Evolutionary conservation across 2,329 filamentous ascomycete genomes (phyloP).

Genomic region (Dothideomycetes sp.): DNA sequence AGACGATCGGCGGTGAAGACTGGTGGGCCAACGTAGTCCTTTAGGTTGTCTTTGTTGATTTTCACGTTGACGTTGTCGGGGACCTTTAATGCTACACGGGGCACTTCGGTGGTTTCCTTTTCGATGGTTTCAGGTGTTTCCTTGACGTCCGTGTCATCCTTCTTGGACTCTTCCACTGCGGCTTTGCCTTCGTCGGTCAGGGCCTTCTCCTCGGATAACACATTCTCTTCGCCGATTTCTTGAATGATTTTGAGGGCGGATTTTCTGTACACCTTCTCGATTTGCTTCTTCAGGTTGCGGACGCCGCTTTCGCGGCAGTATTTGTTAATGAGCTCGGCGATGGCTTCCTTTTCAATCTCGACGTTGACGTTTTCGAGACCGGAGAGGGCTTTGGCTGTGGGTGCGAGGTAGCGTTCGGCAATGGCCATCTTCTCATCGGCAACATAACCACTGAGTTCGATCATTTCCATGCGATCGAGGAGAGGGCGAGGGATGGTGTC

Average conservation of each 20-base stretch:
- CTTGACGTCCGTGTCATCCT: slow-evolving; percentile 54
- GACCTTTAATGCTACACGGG: slow-evolving; percentile 69
- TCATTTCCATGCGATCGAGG: slow-evolving; percentile 95
- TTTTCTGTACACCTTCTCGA: slow-evolving; percentile 97
- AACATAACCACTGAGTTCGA: slow-evolving; percentile 91
- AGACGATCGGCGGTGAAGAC: slow-evolving; percentile 92
- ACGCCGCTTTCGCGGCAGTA: slow-evolving; percentile 97
- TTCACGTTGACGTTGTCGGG: slow-evolving; percentile 78
- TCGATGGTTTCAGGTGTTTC: slow-evolving; percentile 51
- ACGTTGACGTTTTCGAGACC: slow-evolving; percentile 87
- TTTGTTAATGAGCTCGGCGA: slow-evolving; percentile 94
- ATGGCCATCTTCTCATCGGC: slow-evolving; percentile 99
- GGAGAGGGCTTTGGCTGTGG: slow-evolving; percentile 86
- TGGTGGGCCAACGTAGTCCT: slow-evolving; percentile 93
- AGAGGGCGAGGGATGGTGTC: slow-evolving; percentile 93
- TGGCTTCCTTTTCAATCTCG: slow-evolving; percentile 73
- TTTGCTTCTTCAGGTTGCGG: slow-evolving; percentile 97
- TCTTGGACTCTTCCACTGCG: slow-evolving; percentile 60
- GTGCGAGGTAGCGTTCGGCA: slow-evolving; percentile 83
- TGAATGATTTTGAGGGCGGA: slow-evolving; percentile 94
- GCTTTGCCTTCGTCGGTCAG: slow-evolving; percentile 79
- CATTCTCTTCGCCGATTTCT: slow-evolving; percentile 75
- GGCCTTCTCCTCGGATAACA: slow-evolving; percentile 66
- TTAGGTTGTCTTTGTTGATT: slow-evolving; percentile 82
- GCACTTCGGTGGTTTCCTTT: slow-evolving; percentile 53